Evolutionary conservation across 768 basidiomycete species (phyloP).

Genomic region (Suillus bovinus): DNA sequence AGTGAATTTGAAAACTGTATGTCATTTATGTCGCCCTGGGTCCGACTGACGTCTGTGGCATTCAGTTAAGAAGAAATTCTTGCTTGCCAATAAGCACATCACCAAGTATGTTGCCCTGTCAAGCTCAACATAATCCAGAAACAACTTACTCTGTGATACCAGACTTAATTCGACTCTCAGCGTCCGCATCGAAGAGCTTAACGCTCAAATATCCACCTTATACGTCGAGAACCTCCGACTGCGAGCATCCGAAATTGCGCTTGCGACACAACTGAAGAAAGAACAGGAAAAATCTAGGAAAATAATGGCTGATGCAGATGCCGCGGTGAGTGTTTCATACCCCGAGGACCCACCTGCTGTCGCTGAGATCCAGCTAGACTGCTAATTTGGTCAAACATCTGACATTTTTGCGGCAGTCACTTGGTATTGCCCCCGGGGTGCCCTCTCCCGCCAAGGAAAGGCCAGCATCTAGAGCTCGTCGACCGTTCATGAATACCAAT

Average conservation of each 20-base stretch:
- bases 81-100: slow-evolving; percentile 89
- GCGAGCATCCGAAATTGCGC: slow-evolving; percentile 77
- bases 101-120: slow-evolving; percentile 59
- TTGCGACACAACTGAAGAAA: slow-evolving; percentile 73
- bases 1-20: slow-evolving; percentile 84
- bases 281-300: slow-evolving; percentile 77
- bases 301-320: slow-evolving; percentile 71
- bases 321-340: slow-evolving; percentile 53
- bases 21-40: slow-evolving; percentile 32
- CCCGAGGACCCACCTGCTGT: not conserved
- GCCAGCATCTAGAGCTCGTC: slow-evolving; percentile 51
- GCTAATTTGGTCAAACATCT: slow-evolving; percentile 66
- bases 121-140: slow-evolving; percentile 7
- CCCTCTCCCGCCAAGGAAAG: slow-evolving; percentile 41
- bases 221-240: slow-evolving; percentile 82
- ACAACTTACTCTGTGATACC: slow-evolving; percentile 5
- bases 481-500: slow-evolving; percentile 43
- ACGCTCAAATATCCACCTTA: slow-evolving; percentile 78
- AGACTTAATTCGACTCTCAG: slow-evolving; percentile 87
- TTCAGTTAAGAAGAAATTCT: slow-evolving; percentile 89
- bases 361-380: slow-evolving; percentile 38
- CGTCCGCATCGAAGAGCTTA: slow-evolving; percentile 81
- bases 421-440: slow-evolving; percentile 41
- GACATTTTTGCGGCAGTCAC: slow-evolving; percentile 60
- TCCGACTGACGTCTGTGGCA: slow-evolving; percentile 30